Percentiles rank a stretch among this genome's conserved stretches.
phyloP scores from a whole-genome alignment of 805 yeast species.

The Cyberlindnera mrakii region DNA sequence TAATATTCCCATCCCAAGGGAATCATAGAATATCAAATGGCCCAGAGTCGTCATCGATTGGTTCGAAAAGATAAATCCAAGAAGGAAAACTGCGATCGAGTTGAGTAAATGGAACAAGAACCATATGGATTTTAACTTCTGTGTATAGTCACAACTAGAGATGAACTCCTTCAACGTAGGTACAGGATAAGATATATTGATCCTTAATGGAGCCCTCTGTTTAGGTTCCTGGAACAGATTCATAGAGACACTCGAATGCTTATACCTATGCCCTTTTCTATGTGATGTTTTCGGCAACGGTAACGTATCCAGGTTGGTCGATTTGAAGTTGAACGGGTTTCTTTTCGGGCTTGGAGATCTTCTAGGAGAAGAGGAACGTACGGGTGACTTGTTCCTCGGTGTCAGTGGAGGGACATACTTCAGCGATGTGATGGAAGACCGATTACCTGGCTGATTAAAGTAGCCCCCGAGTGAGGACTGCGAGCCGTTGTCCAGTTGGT shows the following conservation, averaged over 20 bases:
- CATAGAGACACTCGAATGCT: constrained; percentile 95
- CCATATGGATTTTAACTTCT: constrained; percentile 54
- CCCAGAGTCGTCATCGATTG: constrained; percentile 70
- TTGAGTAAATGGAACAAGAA: constrained; percentile 49
- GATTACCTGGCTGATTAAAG: constrained; percentile 21
- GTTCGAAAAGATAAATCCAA: constrained; percentile 53
- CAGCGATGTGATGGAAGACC: constrained; percentile 19
- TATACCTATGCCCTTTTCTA: constrained; percentile 91
- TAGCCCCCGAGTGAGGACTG: constrained; percentile 21
- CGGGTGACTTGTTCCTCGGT: constrained; percentile 22
- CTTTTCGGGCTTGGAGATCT: constrained; percentile 24
- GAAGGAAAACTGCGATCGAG: constrained; percentile 49
- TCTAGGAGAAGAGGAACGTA: constrained; percentile 27
- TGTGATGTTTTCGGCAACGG: constrained; percentile 48
- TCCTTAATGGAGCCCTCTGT: constrained; percentile 62
- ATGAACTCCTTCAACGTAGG: constrained; percentile 51
- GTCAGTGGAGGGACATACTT: constrained; percentile 23
- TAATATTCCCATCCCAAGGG: constrained; percentile 65
- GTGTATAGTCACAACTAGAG: constrained; percentile 51
- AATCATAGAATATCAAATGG: constrained; percentile 82
- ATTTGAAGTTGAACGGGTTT: constrained; percentile 52
- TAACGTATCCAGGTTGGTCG: constrained; percentile 35
- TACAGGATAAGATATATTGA: constrained; percentile 55
- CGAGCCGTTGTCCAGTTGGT: constrained; percentile 15
- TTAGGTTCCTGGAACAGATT: constrained; percentile 93